Percentiles rank a stretch among this genome's conserved stretches.
Evolutionary conservation across 2,329 filamentous ascomycete species (phyloP).

Genomic region (Canariomyces notabilis): DNA sequence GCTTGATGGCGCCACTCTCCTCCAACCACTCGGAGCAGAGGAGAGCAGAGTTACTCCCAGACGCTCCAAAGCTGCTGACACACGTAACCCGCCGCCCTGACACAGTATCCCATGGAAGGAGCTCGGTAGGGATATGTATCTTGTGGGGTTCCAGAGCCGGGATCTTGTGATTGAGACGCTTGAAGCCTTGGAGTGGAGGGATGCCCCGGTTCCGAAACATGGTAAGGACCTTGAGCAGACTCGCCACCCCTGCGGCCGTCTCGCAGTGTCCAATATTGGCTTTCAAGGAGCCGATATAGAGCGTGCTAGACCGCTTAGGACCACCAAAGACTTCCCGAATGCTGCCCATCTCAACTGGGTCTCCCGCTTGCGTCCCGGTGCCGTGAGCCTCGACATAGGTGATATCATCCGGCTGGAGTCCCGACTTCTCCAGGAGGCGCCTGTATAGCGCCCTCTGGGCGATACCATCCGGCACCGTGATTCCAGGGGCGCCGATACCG

Average conservation of each 20-base stretch:
- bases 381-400: slow-evolving; percentile 30
- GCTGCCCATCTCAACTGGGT: slow-evolving; percentile 35
- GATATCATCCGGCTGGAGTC: slow-evolving; percentile 3
- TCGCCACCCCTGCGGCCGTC: slow-evolving; percentile 24
- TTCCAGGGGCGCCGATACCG: slow-evolving; percentile 23
- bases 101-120: background rate
- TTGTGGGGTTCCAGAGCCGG: background rate
- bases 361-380: slow-evolving; percentile 39
- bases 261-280: slow-evolving; percentile 28
- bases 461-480: slow-evolving; percentile 27
- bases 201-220: slow-evolving; percentile 16
- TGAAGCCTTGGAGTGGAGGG: slow-evolving; percentile 13
- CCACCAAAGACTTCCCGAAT: background rate
- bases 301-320: background rate
- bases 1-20: no score
- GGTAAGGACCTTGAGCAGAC: slow-evolving; percentile 29
- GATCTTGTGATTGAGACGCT: slow-evolving; percentile 18
- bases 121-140: background rate
- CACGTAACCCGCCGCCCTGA: background rate
- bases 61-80: slow-evolving; percentile 14
- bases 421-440: slow-evolving; percentile 2
- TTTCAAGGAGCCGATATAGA: slow-evolving; percentile 25
- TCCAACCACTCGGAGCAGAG: background rate
- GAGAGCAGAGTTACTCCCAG: slow-evolving; percentile 5
- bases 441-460: slow-evolving; percentile 10